Evolutionary conservation across 495 filamentous ascomycete species (phyloP), one percentile per base, ranked within the genome.

Genomic region (Penicillium pancosmium): DNA sequence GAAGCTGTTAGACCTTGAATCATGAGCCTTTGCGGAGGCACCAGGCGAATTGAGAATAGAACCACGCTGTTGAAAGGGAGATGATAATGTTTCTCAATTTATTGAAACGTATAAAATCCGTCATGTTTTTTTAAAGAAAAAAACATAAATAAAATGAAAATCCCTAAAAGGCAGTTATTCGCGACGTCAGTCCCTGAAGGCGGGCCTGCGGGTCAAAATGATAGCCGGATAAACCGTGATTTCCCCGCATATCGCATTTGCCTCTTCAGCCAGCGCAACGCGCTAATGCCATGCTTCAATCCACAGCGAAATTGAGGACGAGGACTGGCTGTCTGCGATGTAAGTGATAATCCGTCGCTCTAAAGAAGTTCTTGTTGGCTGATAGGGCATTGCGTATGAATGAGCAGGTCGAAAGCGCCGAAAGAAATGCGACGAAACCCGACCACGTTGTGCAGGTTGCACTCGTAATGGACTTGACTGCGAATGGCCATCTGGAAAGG

Each of bases 341-440:
- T 59, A 15, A 49, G 60, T 7, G 4, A 33, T 25, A 35, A 19
- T n/a, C 0, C 7, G 16, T 0, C 16, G 9, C 13, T 10, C 15
- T 13, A 2, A 16, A 25, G 5, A 16, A 6, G 1, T 13, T 3
- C 21, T n/a, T 8, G 46, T 1, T 12, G 15, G 46, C 50, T 23
- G 12, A 10, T 9, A 7, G 13, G 18, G 15, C 10, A 12, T n/a
- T 19, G 16, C 19, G 23, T 33, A 50, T 16, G 43, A 41, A 12
- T 12, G 25, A 48, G 33, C 40, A 63, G 61, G 61, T 46, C 53
- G 61, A 15, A 46, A 49, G 13, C 56, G 61, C n/a, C 55, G 61
- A 16, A 63, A 63, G 56, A 63, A 63, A 43, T 63, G 61, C 49
- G 56, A 63, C 48, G 61, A 63, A 31, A 25, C 40, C 27, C 55